Evolutionary conservation across 345 rosid genomes (phyloP).

Genomic region (Nephelium lappaceum): DNA sequence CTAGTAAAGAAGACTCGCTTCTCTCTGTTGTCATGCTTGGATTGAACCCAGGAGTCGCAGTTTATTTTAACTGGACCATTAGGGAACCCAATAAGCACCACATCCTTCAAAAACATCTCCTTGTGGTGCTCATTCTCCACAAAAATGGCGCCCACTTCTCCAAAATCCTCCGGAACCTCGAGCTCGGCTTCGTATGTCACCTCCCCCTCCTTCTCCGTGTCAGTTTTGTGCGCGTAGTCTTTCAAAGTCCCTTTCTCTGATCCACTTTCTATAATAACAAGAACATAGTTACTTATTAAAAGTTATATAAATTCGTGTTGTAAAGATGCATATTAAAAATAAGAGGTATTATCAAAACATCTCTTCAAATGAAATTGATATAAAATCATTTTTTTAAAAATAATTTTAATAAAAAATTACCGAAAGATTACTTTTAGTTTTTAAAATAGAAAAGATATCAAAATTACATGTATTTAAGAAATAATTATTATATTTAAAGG

Average conservation of each 20-base stretch:
- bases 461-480: too few relatives aligned
- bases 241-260: slow-evolving; percentile 47
- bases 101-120: slow-evolving; percentile 60
- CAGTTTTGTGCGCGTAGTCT: slow-evolving; percentile 49
- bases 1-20: slow-evolving; percentile 66
- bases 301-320: too few relatives aligned
- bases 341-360: too few relatives aligned
- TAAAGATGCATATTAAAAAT: too few relatives aligned
- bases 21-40: slow-evolving; percentile 49
- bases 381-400: too few relatives aligned
- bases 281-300: neutral
- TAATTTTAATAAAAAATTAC: too few relatives aligned
- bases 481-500: too few relatives aligned
- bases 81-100: slow-evolving; percentile 48
- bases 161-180: slow-evolving; percentile 53
- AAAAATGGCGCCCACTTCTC: slow-evolving; percentile 59
- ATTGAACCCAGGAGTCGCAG: slow-evolving; percentile 68
- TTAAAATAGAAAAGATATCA: too few relatives aligned
- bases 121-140: slow-evolving; percentile 79
- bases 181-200: slow-evolving; percentile 60
- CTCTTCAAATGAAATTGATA: too few relatives aligned
- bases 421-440: too few relatives aligned
- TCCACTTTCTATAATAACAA: slow-evolving; percentile 37
- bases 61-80: slow-evolving; percentile 40
- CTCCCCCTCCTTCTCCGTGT: slow-evolving; percentile 21